Evolutionary conservation across 2,329 filamentous ascomycete species (phyloP).

Genomic region (Aureobasidium mangrovei): DNA sequence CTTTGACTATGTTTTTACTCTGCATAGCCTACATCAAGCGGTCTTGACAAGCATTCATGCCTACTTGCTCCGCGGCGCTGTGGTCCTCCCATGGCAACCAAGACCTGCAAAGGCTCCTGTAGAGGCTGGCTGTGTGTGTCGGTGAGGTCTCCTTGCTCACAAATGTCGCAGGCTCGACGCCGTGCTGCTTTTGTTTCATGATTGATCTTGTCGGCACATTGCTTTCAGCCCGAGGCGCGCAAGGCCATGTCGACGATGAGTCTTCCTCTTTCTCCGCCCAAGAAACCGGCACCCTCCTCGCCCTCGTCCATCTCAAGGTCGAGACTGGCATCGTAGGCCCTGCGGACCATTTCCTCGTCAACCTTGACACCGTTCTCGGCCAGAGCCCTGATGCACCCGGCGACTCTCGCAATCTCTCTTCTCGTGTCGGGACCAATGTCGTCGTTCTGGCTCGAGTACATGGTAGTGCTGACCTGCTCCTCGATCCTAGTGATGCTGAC

Average conservation of each 20-base stretch:
- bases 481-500: conserved; percentile 74
- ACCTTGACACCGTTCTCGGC: conserved; percentile 76
- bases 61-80: too few relatives aligned
- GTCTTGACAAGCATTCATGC: too few relatives aligned
- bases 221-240: conserved; percentile 12
- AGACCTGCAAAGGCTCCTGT: too few relatives aligned
- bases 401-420: conserved; percentile 77
- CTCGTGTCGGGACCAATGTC: conserved; percentile 66
- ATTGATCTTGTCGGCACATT: too few relatives aligned
- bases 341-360: conserved; percentile 80
- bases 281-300: conserved; percentile 38
- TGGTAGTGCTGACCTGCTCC: conserved; percentile 72
- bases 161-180: too few relatives aligned
- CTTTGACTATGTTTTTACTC: too few relatives aligned
- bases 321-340: conserved; percentile 71
- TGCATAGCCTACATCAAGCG: too few relatives aligned
- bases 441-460: conserved; percentile 95
- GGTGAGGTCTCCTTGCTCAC: too few relatives aligned
- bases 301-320: conserved; percentile 59
- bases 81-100: too few relatives aligned
- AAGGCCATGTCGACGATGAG: conserved; percentile 29
- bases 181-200: too few relatives aligned
- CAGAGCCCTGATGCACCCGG: conserved; percentile 71
- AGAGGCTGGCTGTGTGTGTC: too few relatives aligned
- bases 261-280: conserved; percentile 31